phyloP scores from a whole-genome alignment of 495 filamentous ascomycete species.

The Niebla homalea region DNA sequence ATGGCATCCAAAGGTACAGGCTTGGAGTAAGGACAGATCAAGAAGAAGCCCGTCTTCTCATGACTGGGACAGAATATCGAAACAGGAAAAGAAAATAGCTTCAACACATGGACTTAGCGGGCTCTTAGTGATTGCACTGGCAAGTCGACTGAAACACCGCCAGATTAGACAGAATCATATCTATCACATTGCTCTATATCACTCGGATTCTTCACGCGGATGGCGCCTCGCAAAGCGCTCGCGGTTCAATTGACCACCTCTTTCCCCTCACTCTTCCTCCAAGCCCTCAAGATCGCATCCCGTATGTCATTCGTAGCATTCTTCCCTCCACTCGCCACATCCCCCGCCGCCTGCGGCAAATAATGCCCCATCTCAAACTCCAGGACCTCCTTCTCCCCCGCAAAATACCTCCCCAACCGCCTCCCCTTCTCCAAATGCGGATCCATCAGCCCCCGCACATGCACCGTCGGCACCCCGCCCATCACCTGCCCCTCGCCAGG shows the following conservation, averaged over 20 bases:
- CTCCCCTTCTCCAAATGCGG: slow-evolving; percentile 18
- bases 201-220: background rate
- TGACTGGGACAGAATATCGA: no score
- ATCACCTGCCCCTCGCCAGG: slow-evolving; percentile 12
- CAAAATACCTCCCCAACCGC: slow-evolving; percentile 17
- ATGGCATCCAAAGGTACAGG: no score
- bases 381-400: slow-evolving; percentile 8
- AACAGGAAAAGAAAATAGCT: no score
- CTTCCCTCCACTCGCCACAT: slow-evolving; percentile 14
- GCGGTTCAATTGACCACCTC: background rate
- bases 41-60: no score
- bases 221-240: background rate
- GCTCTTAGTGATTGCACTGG: no score
- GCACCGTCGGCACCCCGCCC: slow-evolving; percentile 15
- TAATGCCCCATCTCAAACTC: slow-evolving; percentile 21
- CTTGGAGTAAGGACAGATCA: no score
- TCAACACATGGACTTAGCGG: no score
- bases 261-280: background rate
- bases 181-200: background rate
- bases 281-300: slow-evolving; percentile 18
- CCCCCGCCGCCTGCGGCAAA: slow-evolving; percentile 16
- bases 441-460: slow-evolving; percentile 22
- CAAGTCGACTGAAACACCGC: background rate
- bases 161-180: background rate
- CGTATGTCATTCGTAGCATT: slow-evolving; percentile 10